Percentiles rank a stretch among this genome's conserved stretches.
Evolutionary conservation across 495 filamentous ascomycete species (phyloP).

Genomic region (Hypoxylon trugodes): DNA sequence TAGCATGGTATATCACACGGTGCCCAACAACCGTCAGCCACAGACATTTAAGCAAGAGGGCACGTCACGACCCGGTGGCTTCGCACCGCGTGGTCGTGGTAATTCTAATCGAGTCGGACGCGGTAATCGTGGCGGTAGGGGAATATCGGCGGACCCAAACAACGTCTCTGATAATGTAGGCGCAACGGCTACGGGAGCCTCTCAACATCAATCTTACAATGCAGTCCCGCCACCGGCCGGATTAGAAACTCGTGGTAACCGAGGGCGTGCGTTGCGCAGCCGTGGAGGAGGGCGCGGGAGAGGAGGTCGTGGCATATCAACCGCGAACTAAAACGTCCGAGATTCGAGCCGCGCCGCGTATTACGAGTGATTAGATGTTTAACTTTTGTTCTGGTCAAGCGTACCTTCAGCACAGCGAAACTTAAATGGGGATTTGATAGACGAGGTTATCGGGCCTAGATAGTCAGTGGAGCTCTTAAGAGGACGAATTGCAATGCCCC

Average conservation of each 20-base stretch:
- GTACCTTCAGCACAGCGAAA: not conserved
- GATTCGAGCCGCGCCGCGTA: not conserved
- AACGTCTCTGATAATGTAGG: slow-evolving; percentile 12
- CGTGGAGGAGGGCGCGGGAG: slow-evolving; percentile 46
- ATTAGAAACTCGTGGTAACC: slow-evolving; percentile 64
- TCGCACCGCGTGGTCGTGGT: slow-evolving; percentile 43
- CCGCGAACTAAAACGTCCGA: slow-evolving; percentile 9
- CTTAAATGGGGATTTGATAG: not conserved
- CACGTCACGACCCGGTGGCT: slow-evolving; percentile 18
- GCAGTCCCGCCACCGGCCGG: slow-evolving; percentile 81
- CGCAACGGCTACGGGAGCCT: slow-evolving; percentile 36
- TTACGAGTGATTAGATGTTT: not conserved
- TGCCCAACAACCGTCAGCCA: slow-evolving; percentile 39
- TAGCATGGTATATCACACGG: slow-evolving; percentile 50
- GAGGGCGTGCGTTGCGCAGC: slow-evolving; percentile 54
- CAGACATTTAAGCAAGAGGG: slow-evolving; percentile 34
- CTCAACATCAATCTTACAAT: slow-evolving; percentile 66
- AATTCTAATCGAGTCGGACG: slow-evolving; percentile 38
- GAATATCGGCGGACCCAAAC: slow-evolving; percentile 43
- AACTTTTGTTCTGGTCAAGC: not conserved
- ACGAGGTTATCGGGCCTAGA: not conserved
- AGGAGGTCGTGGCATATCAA: slow-evolving; percentile 42
- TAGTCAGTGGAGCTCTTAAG: too few relatives aligned
- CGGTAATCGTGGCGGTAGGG: slow-evolving; percentile 42
- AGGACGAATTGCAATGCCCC: too few relatives aligned